phyloP scores from a whole-genome alignment of 164 flowering plant genomes.

The Sedum album region DNA sequence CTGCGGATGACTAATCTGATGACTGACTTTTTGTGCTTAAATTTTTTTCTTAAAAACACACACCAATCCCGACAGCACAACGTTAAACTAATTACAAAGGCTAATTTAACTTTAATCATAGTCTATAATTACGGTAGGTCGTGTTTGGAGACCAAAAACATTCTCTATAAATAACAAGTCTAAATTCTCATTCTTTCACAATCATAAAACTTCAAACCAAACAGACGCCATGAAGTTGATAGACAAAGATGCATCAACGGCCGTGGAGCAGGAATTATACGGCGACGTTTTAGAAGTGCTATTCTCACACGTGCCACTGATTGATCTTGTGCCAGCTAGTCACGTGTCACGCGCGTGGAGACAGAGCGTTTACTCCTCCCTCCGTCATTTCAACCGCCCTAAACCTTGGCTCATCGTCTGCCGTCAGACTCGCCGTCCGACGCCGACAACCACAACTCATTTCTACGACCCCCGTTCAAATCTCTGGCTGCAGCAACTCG shows the following conservation, averaged over 20 bases:
- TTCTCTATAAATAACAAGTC: neutral
- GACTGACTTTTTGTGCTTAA: neutral
- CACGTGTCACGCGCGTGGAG: constrained; percentile 59
- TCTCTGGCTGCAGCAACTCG: constrained; percentile 31
- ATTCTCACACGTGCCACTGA: constrained; percentile 44
- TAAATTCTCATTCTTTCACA: too few species aligned
- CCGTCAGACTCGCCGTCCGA: constrained; percentile 24
- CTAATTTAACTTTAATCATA: neutral
- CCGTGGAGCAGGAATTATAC: constrained; percentile 14
- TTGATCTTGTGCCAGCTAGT: constrained; percentile 42
- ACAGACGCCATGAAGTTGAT: neutral
- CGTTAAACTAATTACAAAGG: neutral
- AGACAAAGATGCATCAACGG: neutral
- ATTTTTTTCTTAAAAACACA: neutral
- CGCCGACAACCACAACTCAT: constrained; percentile 16
- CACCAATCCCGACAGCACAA: neutral
- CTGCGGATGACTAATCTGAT: neutral
- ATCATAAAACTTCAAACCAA: neutral
- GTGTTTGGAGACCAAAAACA: neutral
- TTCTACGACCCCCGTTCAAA: constrained; percentile 65
- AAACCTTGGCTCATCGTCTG: constrained; percentile 78
- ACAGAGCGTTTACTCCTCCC: constrained; percentile 37
- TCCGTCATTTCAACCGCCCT: constrained; percentile 20
- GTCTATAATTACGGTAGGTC: neutral
- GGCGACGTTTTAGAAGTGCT: constrained; percentile 55